Percentiles rank a stretch among this genome's conserved stretches.
These are phyloP conservation scores for Dactylonectria macrodidyma DNA, from an alignment of 2,329 filamentous ascomycete species.

Conservation along the genomic window DNA sequence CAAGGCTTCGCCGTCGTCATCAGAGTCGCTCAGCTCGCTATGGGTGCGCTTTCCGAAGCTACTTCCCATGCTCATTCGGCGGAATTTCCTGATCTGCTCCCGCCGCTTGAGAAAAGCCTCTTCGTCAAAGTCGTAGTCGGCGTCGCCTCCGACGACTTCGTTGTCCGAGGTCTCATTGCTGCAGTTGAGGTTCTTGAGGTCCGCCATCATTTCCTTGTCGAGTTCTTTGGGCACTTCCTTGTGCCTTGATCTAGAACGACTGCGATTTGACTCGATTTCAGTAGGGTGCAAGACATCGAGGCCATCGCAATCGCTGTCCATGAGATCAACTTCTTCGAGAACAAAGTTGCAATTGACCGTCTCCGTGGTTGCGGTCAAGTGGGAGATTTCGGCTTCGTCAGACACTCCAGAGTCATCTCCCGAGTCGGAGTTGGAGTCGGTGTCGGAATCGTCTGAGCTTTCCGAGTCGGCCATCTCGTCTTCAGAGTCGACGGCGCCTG, in stretches of 20 bases:
- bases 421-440: constrained; percentile 38
- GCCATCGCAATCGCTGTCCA: constrained; percentile 62
- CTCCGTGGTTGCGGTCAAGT: constrained; percentile 38
- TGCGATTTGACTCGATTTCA: constrained; percentile 63
- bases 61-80: constrained; percentile 66
- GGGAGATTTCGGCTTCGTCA: constrained; percentile 43
- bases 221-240: constrained; percentile 49
- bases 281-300: constrained; percentile 60
- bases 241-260: constrained; percentile 57
- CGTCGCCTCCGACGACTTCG: constrained; percentile 53
- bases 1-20: constrained; percentile 57
- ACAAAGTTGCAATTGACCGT: constrained; percentile 51
- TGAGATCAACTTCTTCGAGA: constrained; percentile 64
- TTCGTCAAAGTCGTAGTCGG: constrained; percentile 56
- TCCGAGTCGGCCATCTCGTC: constrained; percentile 35
- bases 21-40: constrained; percentile 68
- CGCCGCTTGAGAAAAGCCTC: constrained; percentile 58
- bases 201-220: constrained; percentile 60
- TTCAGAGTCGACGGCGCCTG: constrained; percentile 35
- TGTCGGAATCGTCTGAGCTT: constrained; percentile 32
- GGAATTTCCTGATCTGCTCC: constrained; percentile 60
- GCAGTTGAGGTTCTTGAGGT: constrained; percentile 63
- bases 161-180: constrained; percentile 56
- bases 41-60: constrained; percentile 70
- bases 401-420: constrained; percentile 40